Base-by-base conservation (phyloP, 2,329 filamentous ascomycete species). In the Davidsoniella virescens region DNA sequence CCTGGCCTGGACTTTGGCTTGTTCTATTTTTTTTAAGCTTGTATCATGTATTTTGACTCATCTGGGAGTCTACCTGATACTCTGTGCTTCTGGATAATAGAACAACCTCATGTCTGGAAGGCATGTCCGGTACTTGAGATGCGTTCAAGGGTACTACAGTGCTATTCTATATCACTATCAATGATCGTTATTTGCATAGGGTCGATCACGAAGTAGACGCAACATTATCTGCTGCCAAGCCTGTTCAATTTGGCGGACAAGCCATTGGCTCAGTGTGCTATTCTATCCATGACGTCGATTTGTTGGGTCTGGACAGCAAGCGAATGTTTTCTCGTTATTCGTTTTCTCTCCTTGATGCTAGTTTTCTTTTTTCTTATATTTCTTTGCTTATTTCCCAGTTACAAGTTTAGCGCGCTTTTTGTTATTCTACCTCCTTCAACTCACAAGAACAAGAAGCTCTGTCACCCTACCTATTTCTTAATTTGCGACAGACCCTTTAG, bases 81-180 rank as follows among this genome's bases (percentile, higher is more conserved):
- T 37, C 38, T 41, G 41, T 33, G 25, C 29, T 36, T 42, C 23
- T 33, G 29, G 17, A 23, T 25, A 20, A 20, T 20, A 37, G 47
- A 38, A n/a, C 26, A 40, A 9, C 18, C 20, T 36, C n/a, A 18
- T 52, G 57, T 61, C 62, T 65, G 63, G 63, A 66, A 61, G 64
- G 64, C 64, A 65, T 58, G 62, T 58, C 64, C 61, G 64, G 63
- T 66, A 58, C 60, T 47, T 43, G 47, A 40, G 44, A 53, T 50
- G 43, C 43, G 43, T 47, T 49, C 17, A 45, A 37, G 51, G 47
- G 47, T 50, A 46, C 47, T 45, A 46, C 40, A 43, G 41, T 10
- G 40, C 18, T 43, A 26, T 37, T 33, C 9, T 8, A 33, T 33
- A 12, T 12, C 6, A 33, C 26, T 9, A 3, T 8, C 8, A 33